These are phyloP conservation scores for Drechslerella dactyloides DNA, from an alignment of 2,329 filamentous ascomycete species.

Conservation along the genomic window DNA sequence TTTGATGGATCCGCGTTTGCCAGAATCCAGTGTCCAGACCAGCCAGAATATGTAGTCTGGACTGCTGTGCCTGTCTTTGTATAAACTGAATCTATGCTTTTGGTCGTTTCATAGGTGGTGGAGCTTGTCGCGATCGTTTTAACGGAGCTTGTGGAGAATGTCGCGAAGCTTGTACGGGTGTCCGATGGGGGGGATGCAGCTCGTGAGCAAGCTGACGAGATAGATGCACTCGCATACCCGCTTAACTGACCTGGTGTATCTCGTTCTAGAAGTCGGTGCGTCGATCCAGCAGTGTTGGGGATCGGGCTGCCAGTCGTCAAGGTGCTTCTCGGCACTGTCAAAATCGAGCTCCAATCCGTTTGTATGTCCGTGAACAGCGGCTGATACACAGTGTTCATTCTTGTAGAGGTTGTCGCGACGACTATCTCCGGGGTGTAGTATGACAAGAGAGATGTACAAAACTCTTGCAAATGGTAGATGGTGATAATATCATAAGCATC, in stretches of 20 bases:
- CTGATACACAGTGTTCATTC: neutral
- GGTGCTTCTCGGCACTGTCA: neutral
- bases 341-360: neutral
- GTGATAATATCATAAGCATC: slow-evolving; percentile 19
- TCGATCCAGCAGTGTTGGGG: neutral
- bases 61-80: no score
- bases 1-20: no score
- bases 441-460: slow-evolving; percentile 9
- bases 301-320: neutral
- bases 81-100: no score
- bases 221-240: slow-evolving; percentile 1
- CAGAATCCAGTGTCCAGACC: no score
- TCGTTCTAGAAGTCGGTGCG: neutral
- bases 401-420: neutral
- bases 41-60: no score
- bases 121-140: neutral
- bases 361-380: neutral
- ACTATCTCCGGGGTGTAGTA: neutral
- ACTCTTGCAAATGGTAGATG: neutral
- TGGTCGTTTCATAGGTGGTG: neutral
- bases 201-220: slow-evolving; percentile 8
- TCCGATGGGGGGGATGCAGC: neutral
- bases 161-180: neutral
- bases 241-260: neutral
- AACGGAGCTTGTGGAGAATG: neutral